phyloP scores from a whole-genome alignment of 441 rosid species.

The Hura crepitans region DNA sequence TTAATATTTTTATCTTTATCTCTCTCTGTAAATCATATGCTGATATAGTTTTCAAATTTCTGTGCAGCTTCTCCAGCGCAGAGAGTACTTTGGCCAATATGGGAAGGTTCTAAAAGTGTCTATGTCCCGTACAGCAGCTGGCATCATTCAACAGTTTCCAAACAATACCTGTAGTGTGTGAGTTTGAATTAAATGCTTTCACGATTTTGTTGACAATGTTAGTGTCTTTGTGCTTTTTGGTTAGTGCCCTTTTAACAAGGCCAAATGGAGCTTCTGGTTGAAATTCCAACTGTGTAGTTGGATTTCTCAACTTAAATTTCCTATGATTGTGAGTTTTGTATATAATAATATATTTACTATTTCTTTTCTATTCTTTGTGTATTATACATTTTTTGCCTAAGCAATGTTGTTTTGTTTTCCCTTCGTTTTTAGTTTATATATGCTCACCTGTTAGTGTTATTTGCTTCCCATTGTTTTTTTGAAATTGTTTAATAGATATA shows the following conservation, averaged over 20 bases:
- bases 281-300: background rate
- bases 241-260: background rate
- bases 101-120: conserved; percentile 82
- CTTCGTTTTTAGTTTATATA: background rate
- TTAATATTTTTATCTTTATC: background rate
- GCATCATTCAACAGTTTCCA: conserved; percentile 64
- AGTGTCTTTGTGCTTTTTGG: background rate
- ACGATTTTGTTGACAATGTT: background rate
- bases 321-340: background rate
- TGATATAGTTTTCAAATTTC: conserved; percentile 14
- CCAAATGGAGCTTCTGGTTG: background rate
- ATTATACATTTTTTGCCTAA: background rate
- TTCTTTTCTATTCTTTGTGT: background rate
- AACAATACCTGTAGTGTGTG: conserved; percentile 83
- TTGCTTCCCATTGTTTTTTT: background rate
- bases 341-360: too few relatives aligned
- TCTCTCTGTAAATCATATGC: background rate
- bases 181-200: conserved; percentile 29
- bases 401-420: background rate
- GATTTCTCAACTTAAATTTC: background rate
- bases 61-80: conserved; percentile 52
- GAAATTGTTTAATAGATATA: conserved; percentile 44
- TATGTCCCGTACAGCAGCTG: conserved; percentile 64
- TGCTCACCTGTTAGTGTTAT: background rate
- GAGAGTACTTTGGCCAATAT: conserved; percentile 75